Evolutionary conservation across 202 grass and related monocot species (phyloP).

Genomic region (Carex arenaria): DNA sequence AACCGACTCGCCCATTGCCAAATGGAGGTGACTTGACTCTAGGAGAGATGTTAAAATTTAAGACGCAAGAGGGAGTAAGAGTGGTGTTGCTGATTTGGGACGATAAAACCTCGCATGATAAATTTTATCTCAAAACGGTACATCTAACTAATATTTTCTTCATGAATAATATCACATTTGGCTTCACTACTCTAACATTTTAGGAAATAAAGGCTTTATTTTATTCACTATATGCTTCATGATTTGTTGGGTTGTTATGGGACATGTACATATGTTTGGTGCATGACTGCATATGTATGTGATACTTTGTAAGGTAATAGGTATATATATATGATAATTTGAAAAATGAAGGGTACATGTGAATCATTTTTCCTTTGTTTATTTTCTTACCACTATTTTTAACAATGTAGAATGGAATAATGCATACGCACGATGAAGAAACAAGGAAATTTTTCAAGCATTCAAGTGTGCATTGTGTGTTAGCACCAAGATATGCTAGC

Average conservation of each 20-base stretch:
- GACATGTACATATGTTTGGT: no score
- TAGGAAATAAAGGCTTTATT: background rate
- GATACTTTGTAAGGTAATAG: background rate
- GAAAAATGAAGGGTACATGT: background rate
- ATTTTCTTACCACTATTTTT: background rate
- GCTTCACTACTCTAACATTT: background rate
- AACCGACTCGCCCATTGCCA: conserved; percentile 42
- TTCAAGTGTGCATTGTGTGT: conserved; percentile 69
- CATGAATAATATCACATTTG: background rate
- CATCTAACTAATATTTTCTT: conserved; percentile 1
- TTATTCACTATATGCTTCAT: background rate
- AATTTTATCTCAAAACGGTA: conserved; percentile 93
- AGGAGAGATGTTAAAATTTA: conserved; percentile 72
- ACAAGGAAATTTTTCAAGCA: conserved; percentile 78
- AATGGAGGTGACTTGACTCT: conserved; percentile 46
- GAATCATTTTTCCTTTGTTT: background rate
- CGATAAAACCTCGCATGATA: conserved; percentile 93
- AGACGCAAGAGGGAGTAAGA: conserved; percentile 80
- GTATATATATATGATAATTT: background rate
- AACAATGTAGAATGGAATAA: conserved; percentile 71
- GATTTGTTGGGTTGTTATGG: no score
- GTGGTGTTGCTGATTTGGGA: conserved; percentile 96
- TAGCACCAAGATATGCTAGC: conserved; percentile 74
- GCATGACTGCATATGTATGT: background rate
- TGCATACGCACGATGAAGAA: conserved; percentile 89